A percentile compares a stretch with the other conserved stretches of the same genome.
phyloP scores from a whole-genome alignment of 1,284 basidiomycete species.

The Apiotrichum veenhuisii region DNA sequence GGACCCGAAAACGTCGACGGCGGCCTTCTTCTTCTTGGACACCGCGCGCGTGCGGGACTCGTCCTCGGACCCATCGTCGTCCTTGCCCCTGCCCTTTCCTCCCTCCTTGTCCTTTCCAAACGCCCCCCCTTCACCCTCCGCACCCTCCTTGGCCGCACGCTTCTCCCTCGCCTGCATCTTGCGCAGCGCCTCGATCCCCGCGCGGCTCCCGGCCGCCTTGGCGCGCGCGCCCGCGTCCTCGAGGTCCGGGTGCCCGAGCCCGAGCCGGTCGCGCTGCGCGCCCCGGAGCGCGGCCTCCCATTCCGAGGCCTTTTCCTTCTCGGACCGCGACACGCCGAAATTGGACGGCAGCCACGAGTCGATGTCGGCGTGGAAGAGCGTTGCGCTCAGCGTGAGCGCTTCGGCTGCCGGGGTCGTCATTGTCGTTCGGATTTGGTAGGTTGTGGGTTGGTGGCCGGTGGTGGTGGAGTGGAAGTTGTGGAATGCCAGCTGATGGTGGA shows the following conservation, averaged over 20 bases:
- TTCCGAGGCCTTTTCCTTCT: constrained; percentile 8
- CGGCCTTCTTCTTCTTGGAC: constrained; percentile 30
- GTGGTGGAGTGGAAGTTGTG: neutral
- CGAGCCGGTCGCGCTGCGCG: constrained; percentile 25
- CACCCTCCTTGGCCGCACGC: constrained; percentile 10
- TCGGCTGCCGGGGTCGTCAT: constrained; percentile 21
- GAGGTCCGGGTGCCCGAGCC: constrained; percentile 38
- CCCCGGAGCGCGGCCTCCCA: constrained; percentile 15
- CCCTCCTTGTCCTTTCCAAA: constrained; percentile 15
- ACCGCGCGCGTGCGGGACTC: constrained; percentile 12
- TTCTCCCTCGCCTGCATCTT: constrained; percentile 1
- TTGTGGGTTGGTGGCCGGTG: neutral
- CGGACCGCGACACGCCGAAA: constrained; percentile 25
- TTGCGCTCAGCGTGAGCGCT: constrained; percentile 34
- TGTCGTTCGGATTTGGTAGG: neutral
- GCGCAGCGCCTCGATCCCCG: constrained; percentile 13
- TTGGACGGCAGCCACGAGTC: constrained; percentile 38
- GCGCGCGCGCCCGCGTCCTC: constrained; percentile 12
- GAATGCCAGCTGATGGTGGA: too few relatives aligned
- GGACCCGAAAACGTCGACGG: constrained; percentile 24
- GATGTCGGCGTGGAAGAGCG: constrained; percentile 37
- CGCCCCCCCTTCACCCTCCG: constrained; percentile 11
- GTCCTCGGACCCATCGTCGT: constrained; percentile 3
- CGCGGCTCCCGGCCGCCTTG: neutral
- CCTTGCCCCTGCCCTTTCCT: neutral